A percentile compares a stretch with the other conserved stretches of the same genome.
These are phyloP conservation scores for Rusavskia elegans DNA, from an alignment of 495 filamentous ascomycete species.

Conservation along the genomic window DNA sequence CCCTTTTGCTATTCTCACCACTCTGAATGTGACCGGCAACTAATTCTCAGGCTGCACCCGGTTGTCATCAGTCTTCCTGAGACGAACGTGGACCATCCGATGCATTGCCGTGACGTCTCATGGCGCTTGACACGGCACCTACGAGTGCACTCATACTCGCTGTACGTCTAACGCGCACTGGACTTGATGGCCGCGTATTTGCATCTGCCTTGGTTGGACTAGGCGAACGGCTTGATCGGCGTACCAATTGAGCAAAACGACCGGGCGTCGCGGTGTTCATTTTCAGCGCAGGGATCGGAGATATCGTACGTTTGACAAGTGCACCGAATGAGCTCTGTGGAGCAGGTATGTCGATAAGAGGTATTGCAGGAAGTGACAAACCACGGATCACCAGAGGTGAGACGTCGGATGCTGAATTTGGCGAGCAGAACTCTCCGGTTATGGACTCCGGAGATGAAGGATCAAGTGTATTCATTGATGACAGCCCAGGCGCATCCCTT, in stretches of 20 bases:
- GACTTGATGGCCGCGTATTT: neutral
- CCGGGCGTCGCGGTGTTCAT: neutral
- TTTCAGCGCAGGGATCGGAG: neutral
- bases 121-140: constrained; percentile 2
- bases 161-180: neutral
- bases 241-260: neutral
- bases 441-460: neutral
- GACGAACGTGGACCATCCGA: neutral
- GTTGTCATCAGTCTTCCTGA: no score
- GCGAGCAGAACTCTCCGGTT: neutral
- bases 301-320: neutral
- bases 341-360: neutral
- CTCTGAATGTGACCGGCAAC: no score
- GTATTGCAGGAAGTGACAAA: neutral
- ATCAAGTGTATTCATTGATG: neutral
- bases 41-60: no score
- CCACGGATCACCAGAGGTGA: neutral
- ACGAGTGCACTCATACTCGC: constrained; percentile 1
- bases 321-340: neutral
- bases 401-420: neutral
- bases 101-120: neutral
- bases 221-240: constrained; percentile 1
- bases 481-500: neutral
- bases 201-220: neutral
- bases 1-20: no score